Evolutionary conservation across 331 rosid species (phyloP).

Genomic region (Rhamnella rubrinervis): DNA sequence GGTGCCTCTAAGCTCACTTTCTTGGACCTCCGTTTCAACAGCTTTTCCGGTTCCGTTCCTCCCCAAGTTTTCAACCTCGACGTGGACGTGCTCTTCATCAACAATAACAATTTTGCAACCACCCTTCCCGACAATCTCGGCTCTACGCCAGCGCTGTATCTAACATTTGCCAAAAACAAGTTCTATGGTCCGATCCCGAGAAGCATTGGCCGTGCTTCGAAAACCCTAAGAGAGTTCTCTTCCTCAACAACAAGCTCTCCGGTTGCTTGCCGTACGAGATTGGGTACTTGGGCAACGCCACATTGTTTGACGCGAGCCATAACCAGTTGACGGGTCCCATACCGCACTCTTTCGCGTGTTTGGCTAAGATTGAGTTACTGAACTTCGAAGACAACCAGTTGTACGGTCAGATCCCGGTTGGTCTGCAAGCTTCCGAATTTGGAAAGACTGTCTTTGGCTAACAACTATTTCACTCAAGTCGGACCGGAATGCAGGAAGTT

Average conservation of each 20-base stretch:
- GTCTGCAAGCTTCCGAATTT: slow-evolving; percentile 52
- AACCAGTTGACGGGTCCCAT: slow-evolving; percentile 64
- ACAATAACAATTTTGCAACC: slow-evolving; percentile 40
- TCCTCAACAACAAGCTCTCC: slow-evolving; percentile 45
- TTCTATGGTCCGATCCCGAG: slow-evolving; percentile 59
- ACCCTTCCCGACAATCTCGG: slow-evolving; percentile 48
- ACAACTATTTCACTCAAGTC: slow-evolving; percentile 58
- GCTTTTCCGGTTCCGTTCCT: slow-evolving; percentile 20
- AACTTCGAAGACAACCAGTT: slow-evolving; percentile 45
- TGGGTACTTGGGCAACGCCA: slow-evolving; percentile 46
- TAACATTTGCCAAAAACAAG: slow-evolving; percentile 67
- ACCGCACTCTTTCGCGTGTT: slow-evolving; percentile 63
- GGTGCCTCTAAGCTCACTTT: slow-evolving; percentile 28
- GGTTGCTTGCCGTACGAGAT: slow-evolving; percentile 78
- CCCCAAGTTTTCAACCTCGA: slow-evolving; percentile 20
- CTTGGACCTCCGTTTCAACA: slow-evolving; percentile 71
- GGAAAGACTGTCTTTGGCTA: slow-evolving; percentile 32
- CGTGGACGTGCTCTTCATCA: slow-evolving; percentile 60
- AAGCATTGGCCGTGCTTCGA: slow-evolving; percentile 48
- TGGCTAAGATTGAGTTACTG: slow-evolving; percentile 36
- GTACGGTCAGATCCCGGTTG: slow-evolving; percentile 51
- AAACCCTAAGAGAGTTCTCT: slow-evolving; percentile 66
- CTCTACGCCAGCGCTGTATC: slow-evolving; percentile 50
- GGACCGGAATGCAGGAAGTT: slow-evolving; percentile 61
- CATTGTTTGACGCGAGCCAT: slow-evolving; percentile 56